Evolutionary conservation across 139 green algal genomes (phyloP).

Genomic region (Pedinophyceae sp.): DNA sequence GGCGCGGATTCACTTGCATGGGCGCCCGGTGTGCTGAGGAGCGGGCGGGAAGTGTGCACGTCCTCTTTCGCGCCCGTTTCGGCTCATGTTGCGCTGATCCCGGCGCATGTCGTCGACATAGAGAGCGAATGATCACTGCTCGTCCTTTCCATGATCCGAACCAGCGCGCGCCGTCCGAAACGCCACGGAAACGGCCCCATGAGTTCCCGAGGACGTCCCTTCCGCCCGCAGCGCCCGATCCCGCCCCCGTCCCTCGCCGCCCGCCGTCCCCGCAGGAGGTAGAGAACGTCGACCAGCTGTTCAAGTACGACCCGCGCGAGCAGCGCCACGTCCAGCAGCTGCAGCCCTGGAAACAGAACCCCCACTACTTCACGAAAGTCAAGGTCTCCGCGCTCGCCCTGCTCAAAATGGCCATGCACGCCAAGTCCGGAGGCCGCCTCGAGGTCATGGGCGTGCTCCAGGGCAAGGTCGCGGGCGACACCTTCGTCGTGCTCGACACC

Average conservation of each 20-base stretch:
- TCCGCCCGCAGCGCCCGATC: not conserved
- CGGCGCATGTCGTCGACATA: too few species aligned
- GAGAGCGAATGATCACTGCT: too few species aligned
- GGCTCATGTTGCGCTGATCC: too few species aligned
- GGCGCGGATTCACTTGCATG: too few species aligned
- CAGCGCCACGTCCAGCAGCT: slow-evolving; percentile 35
- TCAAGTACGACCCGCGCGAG: slow-evolving; percentile 51
- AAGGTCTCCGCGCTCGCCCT: slow-evolving; percentile 82
- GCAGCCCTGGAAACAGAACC: slow-evolving; percentile 71
- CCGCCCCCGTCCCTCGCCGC: not conserved
- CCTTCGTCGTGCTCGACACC: slow-evolving; percentile 85
- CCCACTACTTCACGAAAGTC: slow-evolving; percentile 79
- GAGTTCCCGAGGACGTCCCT: not conserved
- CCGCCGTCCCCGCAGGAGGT: not conserved
- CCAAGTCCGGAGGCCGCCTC: slow-evolving; percentile 72
- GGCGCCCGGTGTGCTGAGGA: too few species aligned
- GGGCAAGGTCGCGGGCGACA: slow-evolving; percentile 67
- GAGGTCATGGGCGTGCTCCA: slow-evolving; percentile 96
- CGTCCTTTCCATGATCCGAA: too few species aligned
- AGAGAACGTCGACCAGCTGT: slow-evolving; percentile 47
- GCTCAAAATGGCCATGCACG: slow-evolving; percentile 96
- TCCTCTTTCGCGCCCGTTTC: too few species aligned
- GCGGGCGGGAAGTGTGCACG: not conserved
- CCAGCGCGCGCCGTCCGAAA: not conserved
- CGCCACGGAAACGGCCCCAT: not conserved